Evolutionary conservation across 73 alveolate species (phyloP).

Genomic region (Tetrahymena malaccensis): DNA sequence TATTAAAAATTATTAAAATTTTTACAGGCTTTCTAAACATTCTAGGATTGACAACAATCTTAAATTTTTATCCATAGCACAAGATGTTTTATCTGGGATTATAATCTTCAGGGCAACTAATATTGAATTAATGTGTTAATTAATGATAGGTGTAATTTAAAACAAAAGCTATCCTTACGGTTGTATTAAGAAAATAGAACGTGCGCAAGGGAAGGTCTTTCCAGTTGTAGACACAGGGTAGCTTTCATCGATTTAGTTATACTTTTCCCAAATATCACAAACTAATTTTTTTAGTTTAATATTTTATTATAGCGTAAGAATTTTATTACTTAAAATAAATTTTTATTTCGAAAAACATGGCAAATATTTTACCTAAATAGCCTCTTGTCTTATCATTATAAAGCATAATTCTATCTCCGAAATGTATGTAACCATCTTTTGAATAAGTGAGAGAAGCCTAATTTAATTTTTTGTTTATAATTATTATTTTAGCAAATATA

Average conservation of each 20-base stretch:
- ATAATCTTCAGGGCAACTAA: slow-evolving; percentile 9
- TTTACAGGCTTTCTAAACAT: slow-evolving; percentile 20
- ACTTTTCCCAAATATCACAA: slow-evolving; percentile 22
- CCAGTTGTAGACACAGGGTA: slow-evolving; percentile 23
- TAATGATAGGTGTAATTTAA: too few species aligned
- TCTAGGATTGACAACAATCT: slow-evolving; percentile 30
- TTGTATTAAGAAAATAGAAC: slow-evolving; percentile 19
- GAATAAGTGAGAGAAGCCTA: slow-evolving; percentile 32
- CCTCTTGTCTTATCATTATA: slow-evolving; percentile 20
- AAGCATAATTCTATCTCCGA: not conserved
- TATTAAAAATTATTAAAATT: not conserved
- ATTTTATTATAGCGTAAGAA: not conserved
- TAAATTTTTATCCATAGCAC: slow-evolving; percentile 28
- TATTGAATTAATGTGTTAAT: not conserved
- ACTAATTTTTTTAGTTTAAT: not conserved
- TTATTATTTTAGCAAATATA: too few species aligned
- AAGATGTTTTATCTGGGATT: not conserved
- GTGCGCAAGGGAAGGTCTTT: slow-evolving; percentile 18
- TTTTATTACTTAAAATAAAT: not conserved
- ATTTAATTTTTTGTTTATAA: not conserved
- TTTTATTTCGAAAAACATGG: not conserved
- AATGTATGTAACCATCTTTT: slow-evolving; percentile 6
- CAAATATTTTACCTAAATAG: not conserved
- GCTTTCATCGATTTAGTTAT: slow-evolving; percentile 11
- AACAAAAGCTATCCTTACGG: not conserved